Conservation (phyloP, 805 yeast genomes). For the Candida easanensis region DNA sequence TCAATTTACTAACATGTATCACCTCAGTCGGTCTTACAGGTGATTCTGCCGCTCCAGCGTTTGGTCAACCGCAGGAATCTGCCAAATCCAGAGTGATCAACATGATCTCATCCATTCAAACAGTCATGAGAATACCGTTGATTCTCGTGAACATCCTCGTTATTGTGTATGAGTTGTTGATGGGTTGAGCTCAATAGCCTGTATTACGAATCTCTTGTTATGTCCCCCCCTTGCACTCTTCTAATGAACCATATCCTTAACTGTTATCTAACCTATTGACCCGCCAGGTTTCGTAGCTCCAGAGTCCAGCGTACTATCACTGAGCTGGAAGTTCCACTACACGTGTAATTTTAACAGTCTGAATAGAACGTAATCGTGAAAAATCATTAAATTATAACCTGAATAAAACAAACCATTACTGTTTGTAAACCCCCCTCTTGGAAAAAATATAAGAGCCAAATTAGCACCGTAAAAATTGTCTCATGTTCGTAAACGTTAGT, state of each 20-base stretch:
- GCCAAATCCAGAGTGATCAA: constrained; percentile 60
- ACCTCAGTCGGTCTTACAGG: constrained; percentile 44
- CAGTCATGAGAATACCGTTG: constrained; percentile 72
- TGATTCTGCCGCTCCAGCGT: constrained; percentile 33
- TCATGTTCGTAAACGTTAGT: no score
- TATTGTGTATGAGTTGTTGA: constrained; percentile 63
- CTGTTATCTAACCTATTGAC: no score
- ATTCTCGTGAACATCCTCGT: constrained; percentile 65
- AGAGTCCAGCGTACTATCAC: no score
- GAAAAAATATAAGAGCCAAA: no score
- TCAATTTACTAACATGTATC: background rate
- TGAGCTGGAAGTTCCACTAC: no score
- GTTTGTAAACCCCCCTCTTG: no score
- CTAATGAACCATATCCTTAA: constrained; percentile 5
- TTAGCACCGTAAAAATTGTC: background rate
- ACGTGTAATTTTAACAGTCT: no score
- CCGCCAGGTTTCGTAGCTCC: no score
- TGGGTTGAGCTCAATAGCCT: constrained; percentile 45
- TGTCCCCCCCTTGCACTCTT: constrained; percentile 1
- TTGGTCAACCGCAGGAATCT: constrained; percentile 43
- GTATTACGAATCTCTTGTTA: background rate
- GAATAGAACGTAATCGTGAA: no score
- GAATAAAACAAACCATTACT: no score
- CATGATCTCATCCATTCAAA: constrained; percentile 70
- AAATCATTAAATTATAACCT: no score